These are phyloP conservation scores for Phialocephala sp. DNA, from an alignment of 2,329 filamentous ascomycete species.

Conservation along the genomic window DNA sequence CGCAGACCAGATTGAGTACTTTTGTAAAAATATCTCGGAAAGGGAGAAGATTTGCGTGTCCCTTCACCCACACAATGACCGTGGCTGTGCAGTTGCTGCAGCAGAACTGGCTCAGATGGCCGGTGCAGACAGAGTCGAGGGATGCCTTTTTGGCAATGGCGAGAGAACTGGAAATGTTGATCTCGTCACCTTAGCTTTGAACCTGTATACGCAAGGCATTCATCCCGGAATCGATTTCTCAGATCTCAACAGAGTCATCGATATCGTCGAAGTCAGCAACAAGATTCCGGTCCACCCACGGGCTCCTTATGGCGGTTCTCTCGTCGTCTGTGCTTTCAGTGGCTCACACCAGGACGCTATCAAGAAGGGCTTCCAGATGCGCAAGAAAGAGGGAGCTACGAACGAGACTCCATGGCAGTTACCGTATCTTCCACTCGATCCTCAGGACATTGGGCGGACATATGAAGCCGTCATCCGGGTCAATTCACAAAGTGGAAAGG, in stretches of 20 bases:
- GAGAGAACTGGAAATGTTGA: slow-evolving; percentile 97
- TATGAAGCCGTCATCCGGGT: slow-evolving; percentile 98
- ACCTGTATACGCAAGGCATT: slow-evolving; percentile 93
- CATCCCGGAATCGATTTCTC: slow-evolving; percentile 89
- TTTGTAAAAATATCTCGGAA: slow-evolving; percentile 84
- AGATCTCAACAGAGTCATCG: slow-evolving; percentile 83
- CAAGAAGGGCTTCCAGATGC: slow-evolving; percentile 84
- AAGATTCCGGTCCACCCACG: slow-evolving; percentile 93
- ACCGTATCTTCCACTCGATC: slow-evolving; percentile 92
- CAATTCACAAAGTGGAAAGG: slow-evolving; percentile 96
- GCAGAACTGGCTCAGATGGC: slow-evolving; percentile 96
- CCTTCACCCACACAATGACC: slow-evolving; percentile 93
- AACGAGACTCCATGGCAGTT: slow-evolving; percentile 79
- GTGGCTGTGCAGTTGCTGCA: slow-evolving; percentile 87
- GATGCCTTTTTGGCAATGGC: slow-evolving; percentile 92
- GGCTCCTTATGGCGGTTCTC: slow-evolving; percentile 86
- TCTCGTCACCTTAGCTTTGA: slow-evolving; percentile 88
- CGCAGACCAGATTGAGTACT: slow-evolving; percentile 95
- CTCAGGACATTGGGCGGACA: slow-evolving; percentile 90
- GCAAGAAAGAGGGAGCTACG: slow-evolving; percentile 63
- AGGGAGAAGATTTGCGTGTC: slow-evolving; percentile 88
- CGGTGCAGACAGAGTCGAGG: slow-evolving; percentile 91
- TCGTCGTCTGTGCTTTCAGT: slow-evolving; percentile 92
- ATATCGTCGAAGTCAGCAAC: slow-evolving; percentile 88
- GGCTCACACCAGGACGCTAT: slow-evolving; percentile 96